Conservation (phyloP, 345 rosid genomes). For the Corchorus olitorius region DNA sequence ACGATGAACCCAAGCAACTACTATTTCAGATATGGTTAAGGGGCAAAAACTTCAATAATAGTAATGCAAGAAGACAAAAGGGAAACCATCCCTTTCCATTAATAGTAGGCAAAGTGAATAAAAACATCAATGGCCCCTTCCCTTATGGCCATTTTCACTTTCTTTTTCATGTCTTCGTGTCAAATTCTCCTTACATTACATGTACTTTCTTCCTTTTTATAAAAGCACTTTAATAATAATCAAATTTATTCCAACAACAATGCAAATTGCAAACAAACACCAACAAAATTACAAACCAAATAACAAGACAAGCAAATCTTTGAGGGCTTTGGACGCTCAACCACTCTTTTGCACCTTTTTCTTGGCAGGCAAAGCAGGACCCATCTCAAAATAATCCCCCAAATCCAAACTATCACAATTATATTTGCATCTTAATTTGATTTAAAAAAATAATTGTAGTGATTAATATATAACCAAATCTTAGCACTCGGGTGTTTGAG, state of each 20-base stretch:
- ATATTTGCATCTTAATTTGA: neutral
- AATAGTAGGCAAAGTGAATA: neutral
- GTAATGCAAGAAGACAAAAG: no score
- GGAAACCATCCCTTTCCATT: neutral
- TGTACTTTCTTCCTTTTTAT: neutral
- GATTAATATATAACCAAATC: no score
- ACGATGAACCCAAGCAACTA: neutral
- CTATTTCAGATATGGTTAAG: neutral
- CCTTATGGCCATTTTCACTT: neutral
- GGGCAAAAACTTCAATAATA: neutral
- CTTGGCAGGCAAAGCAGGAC: conserved; percentile 37
- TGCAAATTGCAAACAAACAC: neutral
- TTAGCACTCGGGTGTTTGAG: conserved; percentile 81
- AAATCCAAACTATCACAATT: neutral
- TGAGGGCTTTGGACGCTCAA: conserved; percentile 47
- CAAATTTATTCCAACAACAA: conserved; percentile 10
- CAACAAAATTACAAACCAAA: conserved; percentile 6
- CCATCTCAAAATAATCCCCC: conserved; percentile 45
- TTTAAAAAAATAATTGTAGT: no score
- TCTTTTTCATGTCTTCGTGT: neutral
- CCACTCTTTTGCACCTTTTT: conserved; percentile 34
- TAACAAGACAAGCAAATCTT: conserved; percentile 4
- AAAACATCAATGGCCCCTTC: neutral
- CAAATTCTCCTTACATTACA: neutral
- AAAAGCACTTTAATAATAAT: neutral